Percentiles rank a stretch among this genome's conserved stretches.
phyloP scores from a whole-genome alignment of 2,329 filamentous ascomycete species.

The Periglandula ipomoeae region DNA sequence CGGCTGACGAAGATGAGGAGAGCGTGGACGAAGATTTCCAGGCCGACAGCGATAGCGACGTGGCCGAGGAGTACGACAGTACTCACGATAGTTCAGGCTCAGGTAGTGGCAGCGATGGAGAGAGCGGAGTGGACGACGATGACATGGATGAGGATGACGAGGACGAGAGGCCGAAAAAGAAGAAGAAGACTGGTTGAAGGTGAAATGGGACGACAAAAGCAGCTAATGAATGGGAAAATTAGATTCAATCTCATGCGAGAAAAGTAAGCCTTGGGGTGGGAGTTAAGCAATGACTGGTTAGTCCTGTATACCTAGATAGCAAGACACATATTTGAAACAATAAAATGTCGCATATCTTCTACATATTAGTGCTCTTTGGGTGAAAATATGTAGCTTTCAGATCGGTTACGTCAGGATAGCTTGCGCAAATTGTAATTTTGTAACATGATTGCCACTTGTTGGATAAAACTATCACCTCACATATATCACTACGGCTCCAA shows the following conservation, averaged over 20 bases:
- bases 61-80: conserved; percentile 92
- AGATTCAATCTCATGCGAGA: neutral
- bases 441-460: no score
- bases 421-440: no score
- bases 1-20: conserved; percentile 92
- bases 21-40: conserved; percentile 94
- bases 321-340: neutral
- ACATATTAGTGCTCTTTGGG: no score
- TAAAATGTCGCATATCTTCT: no score
- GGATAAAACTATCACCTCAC: no score
- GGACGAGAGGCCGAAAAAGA: conserved; percentile 41
- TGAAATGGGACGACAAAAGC: neutral
- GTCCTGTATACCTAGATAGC: neutral
- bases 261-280: no score
- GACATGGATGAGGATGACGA: conserved; percentile 33
- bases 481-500: no score
- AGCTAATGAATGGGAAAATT: neutral
- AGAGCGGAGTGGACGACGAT: conserved; percentile 39
- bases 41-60: conserved; percentile 85
- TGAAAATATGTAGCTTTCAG: no score
- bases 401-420: no score
- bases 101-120: conserved; percentile 50
- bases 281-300: no score
- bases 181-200: conserved; percentile 29
- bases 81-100: conserved; percentile 78